Conservation (phyloP, 495 filamentous ascomycete species). For the Penicillium odoratum region DNA sequence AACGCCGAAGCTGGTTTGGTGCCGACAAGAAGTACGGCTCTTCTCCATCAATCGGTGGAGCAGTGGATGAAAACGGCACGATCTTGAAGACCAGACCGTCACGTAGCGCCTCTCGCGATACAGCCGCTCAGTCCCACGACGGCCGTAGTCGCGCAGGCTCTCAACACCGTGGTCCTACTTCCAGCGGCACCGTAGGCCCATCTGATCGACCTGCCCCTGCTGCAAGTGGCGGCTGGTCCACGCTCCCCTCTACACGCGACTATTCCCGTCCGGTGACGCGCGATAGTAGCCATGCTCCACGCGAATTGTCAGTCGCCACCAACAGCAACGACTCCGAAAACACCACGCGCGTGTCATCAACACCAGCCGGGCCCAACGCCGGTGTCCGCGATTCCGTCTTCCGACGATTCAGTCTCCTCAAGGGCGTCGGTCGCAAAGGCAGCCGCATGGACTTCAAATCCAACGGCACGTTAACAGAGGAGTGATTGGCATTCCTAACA, state of each 20-base stretch:
- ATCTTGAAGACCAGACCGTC: slow-evolving; percentile 31
- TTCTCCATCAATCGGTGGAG: slow-evolving; percentile 33
- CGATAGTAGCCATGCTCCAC: slow-evolving; percentile 26
- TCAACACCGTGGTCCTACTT: slow-evolving; percentile 28
- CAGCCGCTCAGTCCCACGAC: slow-evolving; percentile 34
- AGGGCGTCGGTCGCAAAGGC: slow-evolving; percentile 45
- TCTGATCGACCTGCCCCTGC: slow-evolving; percentile 25
- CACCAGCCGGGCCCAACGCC: slow-evolving; percentile 4
- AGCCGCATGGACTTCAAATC: slow-evolving; percentile 47
- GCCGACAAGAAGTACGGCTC: slow-evolving; percentile 42
- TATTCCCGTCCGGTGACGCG: slow-evolving; percentile 39
- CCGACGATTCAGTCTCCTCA: slow-evolving; percentile 49
- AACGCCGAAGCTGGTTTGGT: slow-evolving; percentile 46
- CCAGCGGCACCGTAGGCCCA: slow-evolving; percentile 14
- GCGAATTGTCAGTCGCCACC: slow-evolving; percentile 13
- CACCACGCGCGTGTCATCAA: neutral
- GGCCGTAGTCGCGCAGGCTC: slow-evolving; percentile 34
- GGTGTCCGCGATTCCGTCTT: slow-evolving; percentile 47
- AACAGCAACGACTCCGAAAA: slow-evolving; percentile 13
- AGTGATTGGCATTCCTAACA: slow-evolving; percentile 28
- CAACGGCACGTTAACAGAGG: slow-evolving; percentile 36
- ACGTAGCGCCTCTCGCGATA: slow-evolving; percentile 33
- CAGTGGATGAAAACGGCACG: slow-evolving; percentile 32
- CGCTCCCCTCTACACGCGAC: slow-evolving; percentile 40
- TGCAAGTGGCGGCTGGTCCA: slow-evolving; percentile 40